Evolutionary conservation across 192 early-diverging fungal species (phyloP), one percentile per base, ranked within the genome.

Genomic region (Haplosporangium gracile): DNA sequence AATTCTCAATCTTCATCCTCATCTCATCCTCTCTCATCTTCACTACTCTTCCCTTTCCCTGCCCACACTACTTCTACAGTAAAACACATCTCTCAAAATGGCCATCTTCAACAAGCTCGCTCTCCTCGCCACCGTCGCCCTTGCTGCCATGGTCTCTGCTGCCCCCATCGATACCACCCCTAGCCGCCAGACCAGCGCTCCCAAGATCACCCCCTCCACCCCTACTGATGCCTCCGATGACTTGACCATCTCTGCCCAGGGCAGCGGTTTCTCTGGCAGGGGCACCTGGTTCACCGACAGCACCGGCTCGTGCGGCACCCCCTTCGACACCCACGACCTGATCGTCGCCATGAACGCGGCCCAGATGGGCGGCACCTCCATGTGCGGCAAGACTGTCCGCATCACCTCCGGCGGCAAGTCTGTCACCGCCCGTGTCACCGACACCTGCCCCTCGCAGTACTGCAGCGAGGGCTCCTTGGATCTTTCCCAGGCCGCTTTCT

Each of bases 361-460:
- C 32, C 75, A 87, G 63, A 90, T 89, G 78, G 88, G 86, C 65
- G 76, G 81, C 45, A 87, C 81, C 63, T 68, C 79, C 49, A 69
- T 79, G 57, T 90, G 91, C 84, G 82, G 84, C 38, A 68, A 79
- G 53, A 55, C 80, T 20, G 87, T 89, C 40, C 36, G 68, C 45
- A 84, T 90, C 70, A 55, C 29, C 8, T 71, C 76, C 60, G 80
- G 77, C 5, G 84, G 83, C 40, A 88, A 86, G 78, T 74, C 81
- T 34, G 87, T 82, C 36, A 51, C 65, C 18, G 86, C 83, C 45
- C 85, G 83, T 9, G 87, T 90, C 26, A 88, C 86, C 4, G 91
- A 91, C 70, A 87, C 88, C 20, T 91, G 91, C 81, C 91, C 91
- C 34, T n/a, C 84, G 20, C 70, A 86, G 75, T 88, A 65, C 45